Percentiles rank a stretch among this genome's conserved stretches.
These are phyloP conservation scores for Microstegium vimineum DNA, from an alignment of 176 grass and related monocot genomes.

Conservation along the genomic window DNA sequence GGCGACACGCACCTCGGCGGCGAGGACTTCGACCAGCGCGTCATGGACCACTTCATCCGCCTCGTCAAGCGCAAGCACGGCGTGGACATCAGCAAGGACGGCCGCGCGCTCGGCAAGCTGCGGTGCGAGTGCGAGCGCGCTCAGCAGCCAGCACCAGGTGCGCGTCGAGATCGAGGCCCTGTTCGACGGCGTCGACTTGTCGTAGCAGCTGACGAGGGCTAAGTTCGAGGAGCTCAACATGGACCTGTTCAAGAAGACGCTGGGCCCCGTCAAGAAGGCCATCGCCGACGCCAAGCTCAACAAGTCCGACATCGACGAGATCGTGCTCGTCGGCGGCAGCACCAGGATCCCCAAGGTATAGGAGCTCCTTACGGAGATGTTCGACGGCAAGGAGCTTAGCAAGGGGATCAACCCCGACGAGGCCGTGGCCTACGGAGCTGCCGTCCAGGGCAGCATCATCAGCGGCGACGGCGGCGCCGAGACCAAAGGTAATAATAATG, in stretches of 20 bases:
- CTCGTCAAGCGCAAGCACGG: constrained; percentile 27
- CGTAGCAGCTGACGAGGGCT: constrained; percentile 28
- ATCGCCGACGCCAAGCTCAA: constrained; percentile 26
- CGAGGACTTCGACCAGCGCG: constrained; percentile 34
- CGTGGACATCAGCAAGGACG: constrained; percentile 24
- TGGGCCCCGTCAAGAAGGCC: constrained; percentile 27
- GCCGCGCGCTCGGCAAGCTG: constrained; percentile 20
- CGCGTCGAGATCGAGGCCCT: constrained; percentile 31
- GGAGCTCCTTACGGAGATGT: constrained; percentile 37
- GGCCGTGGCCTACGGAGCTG: constrained; percentile 43
- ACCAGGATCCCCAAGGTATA: constrained; percentile 55
- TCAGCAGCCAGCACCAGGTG: constrained; percentile 44
- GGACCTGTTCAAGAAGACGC: constrained; percentile 59
- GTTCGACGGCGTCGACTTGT: constrained; percentile 38
- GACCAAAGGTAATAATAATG: constrained; percentile 17
- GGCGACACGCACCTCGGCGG: constrained; percentile 78
- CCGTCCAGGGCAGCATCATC: constrained; percentile 30
- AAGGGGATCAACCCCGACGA: constrained; percentile 53
- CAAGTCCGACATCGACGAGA: constrained; percentile 28
- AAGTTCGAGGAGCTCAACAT: constrained; percentile 51
- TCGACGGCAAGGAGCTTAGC: constrained; percentile 33
- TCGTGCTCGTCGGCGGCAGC: constrained; percentile 40
- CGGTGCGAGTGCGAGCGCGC: constrained; percentile 36
- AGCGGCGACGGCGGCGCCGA: constrained; percentile 27
- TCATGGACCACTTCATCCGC: constrained; percentile 42